A percentile compares a stretch with the other conserved stretches of the same genome.
Conservation (phyloP, 1,139 yeast species). For the Schizosaccharomyces versatilis region DNA sequence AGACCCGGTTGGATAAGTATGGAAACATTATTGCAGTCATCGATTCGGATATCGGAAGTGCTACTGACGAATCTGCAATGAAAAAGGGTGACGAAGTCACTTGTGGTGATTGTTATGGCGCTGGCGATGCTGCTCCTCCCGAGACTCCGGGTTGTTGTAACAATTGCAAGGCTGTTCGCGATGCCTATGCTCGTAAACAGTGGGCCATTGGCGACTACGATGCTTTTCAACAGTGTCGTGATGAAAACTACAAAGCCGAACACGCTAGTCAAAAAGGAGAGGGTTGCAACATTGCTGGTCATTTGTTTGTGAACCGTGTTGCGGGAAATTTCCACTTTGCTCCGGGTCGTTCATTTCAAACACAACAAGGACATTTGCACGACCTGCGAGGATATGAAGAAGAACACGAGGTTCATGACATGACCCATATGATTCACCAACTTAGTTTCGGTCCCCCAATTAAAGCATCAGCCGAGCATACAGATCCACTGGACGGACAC, state of each 20-base stretch:
- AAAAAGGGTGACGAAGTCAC: constrained; percentile 19
- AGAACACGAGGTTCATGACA: constrained; percentile 31
- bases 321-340: constrained; percentile 88
- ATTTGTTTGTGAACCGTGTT: constrained; percentile 59
- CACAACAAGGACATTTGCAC: constrained; percentile 41
- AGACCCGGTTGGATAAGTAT: constrained; percentile 34
- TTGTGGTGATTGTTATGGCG: constrained; percentile 87
- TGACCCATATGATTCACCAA: constrained; percentile 55
- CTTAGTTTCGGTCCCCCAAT: constrained; percentile 55
- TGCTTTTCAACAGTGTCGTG: constrained; percentile 71
- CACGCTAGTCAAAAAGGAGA: constrained; percentile 42
- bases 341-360: constrained; percentile 54
- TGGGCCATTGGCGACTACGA: constrained; percentile 88
- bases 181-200: constrained; percentile 50
- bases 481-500: constrained; percentile 54
- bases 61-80: constrained; percentile 12
- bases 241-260: constrained; percentile 53
- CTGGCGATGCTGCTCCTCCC: constrained; percentile 32
- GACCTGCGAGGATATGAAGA: constrained; percentile 53
- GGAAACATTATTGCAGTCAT: constrained; percentile 22
- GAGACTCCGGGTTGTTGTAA: constrained; percentile 44
- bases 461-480: constrained; percentile 21
- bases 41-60: constrained; percentile 15
- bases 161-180: constrained; percentile 57
- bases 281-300: constrained; percentile 75